phyloP scores from a whole-genome alignment of 2,329 filamentous ascomycete genomes.

The Tolypocladium album region DNA sequence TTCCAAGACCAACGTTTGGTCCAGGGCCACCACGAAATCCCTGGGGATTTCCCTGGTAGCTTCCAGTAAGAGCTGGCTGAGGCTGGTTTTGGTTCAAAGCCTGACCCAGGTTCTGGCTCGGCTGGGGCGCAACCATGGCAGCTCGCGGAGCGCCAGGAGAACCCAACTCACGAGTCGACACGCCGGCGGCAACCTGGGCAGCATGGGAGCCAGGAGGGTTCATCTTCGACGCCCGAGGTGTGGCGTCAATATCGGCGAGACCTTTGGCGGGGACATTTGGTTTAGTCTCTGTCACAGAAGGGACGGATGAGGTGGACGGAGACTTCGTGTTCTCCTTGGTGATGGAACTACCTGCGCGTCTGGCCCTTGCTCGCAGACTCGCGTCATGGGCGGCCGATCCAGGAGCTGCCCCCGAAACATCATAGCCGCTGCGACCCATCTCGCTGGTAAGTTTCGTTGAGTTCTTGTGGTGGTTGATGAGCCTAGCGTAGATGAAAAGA shows the following conservation, averaged over 20 bases:
- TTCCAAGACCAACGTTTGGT: background rate
- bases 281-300: background rate
- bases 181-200: background rate
- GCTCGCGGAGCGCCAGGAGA: background rate
- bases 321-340: background rate
- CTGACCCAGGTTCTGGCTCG: background rate
- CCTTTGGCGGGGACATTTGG: background rate
- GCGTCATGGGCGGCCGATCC: background rate
- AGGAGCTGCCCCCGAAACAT: background rate
- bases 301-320: background rate
- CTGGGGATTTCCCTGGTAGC: background rate
- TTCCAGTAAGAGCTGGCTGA: no score
- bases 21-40: background rate
- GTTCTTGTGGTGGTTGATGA: background rate
- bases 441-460: background rate
- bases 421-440: constrained; percentile 1
- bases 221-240: background rate
- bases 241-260: background rate
- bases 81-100: background rate
- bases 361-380: background rate
- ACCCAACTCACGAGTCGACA: background rate
- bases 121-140: background rate
- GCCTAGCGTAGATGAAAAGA: background rate
- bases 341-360: background rate
- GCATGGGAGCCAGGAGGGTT: background rate